A percentile compares a stretch with the other conserved stretches of the same genome.
phyloP scores from a whole-genome alignment of 495 filamentous ascomycete genomes.

The Schizothecium vesticola region DNA sequence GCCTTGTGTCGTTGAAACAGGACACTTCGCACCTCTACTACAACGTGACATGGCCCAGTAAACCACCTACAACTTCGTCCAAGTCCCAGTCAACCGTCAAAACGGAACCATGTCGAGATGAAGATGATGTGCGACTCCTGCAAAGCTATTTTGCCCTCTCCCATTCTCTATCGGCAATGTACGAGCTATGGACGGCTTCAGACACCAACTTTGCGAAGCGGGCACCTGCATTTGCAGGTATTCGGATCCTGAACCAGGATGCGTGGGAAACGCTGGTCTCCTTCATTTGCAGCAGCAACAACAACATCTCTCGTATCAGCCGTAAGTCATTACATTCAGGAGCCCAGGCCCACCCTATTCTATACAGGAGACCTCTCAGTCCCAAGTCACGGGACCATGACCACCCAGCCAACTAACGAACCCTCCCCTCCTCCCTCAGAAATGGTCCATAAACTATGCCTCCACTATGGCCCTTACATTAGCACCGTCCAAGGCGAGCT shows the following conservation, averaged over 20 bases:
- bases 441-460: conserved; percentile 92
- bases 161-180: conserved; percentile 66
- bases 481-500: conserved; percentile 61
- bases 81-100: conserved; percentile 17
- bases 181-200: conserved; percentile 77
- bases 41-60: conserved; percentile 54
- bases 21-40: conserved; percentile 78
- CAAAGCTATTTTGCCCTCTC: conserved; percentile 78
- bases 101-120: conserved; percentile 13
- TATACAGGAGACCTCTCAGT: no score
- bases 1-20: conserved; percentile 79
- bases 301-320: conserved; percentile 91
- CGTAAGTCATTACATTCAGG: conserved; percentile 18
- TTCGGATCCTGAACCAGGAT: conserved; percentile 93
- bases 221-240: conserved; percentile 80
- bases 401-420: neutral
- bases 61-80: conserved; percentile 11
- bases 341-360: no score
- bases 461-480: conserved; percentile 74
- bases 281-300: conserved; percentile 99
- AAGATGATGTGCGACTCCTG: conserved; percentile 57
- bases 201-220: conserved; percentile 89
- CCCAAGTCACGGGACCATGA: neutral
- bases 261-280: conserved; percentile 91
- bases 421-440: conserved; percentile 23